These are phyloP conservation scores for Chlamydomonas sp. DNA, from an alignment of 139 green algal species.

Conservation along the genomic window DNA sequence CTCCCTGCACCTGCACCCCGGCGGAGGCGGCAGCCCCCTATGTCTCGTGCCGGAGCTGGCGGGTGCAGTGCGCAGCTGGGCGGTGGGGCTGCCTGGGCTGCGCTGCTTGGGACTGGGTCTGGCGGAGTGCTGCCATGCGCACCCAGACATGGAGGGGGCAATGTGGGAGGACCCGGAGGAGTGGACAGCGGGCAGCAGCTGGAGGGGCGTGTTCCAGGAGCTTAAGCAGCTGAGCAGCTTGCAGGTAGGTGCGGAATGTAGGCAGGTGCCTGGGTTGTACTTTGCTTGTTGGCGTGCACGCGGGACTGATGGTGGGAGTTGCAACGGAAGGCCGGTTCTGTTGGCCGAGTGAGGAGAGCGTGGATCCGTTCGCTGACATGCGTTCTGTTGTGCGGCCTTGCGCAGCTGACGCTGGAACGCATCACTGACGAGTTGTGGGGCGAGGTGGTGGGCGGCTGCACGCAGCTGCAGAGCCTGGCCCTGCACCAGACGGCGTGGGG, in stretches of 20 bases:
- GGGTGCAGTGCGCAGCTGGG: slow-evolving; percentile 7
- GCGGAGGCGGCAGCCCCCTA: neutral
- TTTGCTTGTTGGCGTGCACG: neutral
- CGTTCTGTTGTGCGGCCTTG: too few species aligned
- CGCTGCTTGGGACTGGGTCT: neutral
- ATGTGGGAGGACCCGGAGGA: slow-evolving; percentile 13
- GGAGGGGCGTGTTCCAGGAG: neutral
- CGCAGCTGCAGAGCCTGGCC: neutral
- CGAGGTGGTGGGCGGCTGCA: neutral
- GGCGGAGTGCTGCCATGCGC: slow-evolving; percentile 26
- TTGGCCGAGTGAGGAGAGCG: too few species aligned
- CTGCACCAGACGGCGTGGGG: neutral
- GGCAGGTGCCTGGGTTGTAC: neutral
- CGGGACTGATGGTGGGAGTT: neutral
- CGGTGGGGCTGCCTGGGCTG: neutral
- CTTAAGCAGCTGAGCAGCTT: slow-evolving; percentile 7
- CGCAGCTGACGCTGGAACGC: slow-evolving; percentile 3
- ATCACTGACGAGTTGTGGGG: neutral
- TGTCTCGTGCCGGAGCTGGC: slow-evolving; percentile 9
- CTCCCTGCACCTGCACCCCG: slow-evolving; percentile 1
- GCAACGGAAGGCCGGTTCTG: too few species aligned
- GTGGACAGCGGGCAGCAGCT: neutral
- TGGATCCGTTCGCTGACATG: too few species aligned
- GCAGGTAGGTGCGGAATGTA: neutral
- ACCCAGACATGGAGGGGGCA: neutral